These are phyloP conservation scores for Platismatia glauca DNA, from an alignment of 495 filamentous ascomycete species.

Conservation along the genomic window DNA sequence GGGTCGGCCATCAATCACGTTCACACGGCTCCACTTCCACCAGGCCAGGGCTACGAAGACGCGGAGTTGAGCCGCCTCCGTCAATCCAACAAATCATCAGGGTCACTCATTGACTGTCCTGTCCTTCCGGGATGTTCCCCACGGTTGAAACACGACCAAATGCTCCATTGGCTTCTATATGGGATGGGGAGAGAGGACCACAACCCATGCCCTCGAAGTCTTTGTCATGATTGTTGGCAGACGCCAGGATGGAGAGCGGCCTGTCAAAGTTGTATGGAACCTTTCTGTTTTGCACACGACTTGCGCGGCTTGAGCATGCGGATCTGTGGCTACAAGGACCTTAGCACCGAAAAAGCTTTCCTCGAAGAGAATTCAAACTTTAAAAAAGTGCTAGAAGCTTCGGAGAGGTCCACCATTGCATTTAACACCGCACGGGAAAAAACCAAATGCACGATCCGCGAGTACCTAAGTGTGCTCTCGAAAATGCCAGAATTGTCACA, in stretches of 20 bases:
- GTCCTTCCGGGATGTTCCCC: not conserved
- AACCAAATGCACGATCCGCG: not conserved
- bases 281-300: conserved; percentile 55
- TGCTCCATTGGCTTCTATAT: conserved; percentile 42
- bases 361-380: conserved; percentile 11
- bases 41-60: conserved; percentile 46
- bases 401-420: not conserved
- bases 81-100: not conserved
- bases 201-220: conserved; percentile 46
- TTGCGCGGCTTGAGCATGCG: conserved; percentile 50
- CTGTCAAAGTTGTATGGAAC: conserved; percentile 48
- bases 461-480: not conserved
- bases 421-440: not conserved
- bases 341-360: conserved; percentile 40
- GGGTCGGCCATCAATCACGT: conserved; percentile 47
- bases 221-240: conserved; percentile 52
- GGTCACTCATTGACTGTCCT: not conserved
- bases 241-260: conserved; percentile 51
- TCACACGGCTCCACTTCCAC: conserved; percentile 48
- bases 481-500: not conserved
- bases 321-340: conserved; percentile 50
- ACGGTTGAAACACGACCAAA: conserved; percentile 36
- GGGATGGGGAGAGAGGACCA: conserved; percentile 40
- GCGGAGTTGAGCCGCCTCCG: conserved; percentile 33
- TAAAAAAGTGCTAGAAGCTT: not conserved